Conservation (phyloP, 192 early-diverging fungal species). For the Entomortierella beljakovae region DNA sequence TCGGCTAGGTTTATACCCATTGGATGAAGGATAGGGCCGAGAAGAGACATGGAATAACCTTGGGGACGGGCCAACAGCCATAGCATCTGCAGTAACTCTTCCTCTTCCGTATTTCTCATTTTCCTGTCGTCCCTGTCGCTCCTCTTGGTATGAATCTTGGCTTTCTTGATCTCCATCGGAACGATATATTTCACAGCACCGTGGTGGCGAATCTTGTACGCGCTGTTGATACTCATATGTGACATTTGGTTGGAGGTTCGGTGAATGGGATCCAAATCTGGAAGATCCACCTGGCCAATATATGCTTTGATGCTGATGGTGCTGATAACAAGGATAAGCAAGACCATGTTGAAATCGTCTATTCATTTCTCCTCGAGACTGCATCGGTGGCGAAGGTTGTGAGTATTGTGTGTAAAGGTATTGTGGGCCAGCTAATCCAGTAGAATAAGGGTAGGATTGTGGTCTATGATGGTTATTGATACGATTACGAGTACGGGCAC, state of each 20-base stretch:
- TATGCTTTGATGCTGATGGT: background rate
- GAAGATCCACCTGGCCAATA: background rate
- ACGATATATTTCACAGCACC: background rate
- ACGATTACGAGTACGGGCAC: background rate
- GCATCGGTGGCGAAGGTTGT: background rate
- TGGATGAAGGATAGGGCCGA: constrained; percentile 22
- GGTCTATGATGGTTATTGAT: background rate
- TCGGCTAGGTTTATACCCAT: constrained; percentile 27
- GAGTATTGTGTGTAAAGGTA: background rate
- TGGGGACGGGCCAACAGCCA: background rate
- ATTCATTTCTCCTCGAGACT: background rate
- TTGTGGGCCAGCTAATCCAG: background rate
- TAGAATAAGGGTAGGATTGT: background rate
- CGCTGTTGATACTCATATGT: background rate
- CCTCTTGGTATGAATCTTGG: background rate
- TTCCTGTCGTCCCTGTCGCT: background rate
- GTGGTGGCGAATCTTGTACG: background rate
- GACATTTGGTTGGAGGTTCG: background rate
- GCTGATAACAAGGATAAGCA: background rate
- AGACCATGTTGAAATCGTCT: background rate
- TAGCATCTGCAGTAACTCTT: background rate
- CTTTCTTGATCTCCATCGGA: background rate
- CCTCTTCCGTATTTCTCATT: background rate
- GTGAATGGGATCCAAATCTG: background rate
- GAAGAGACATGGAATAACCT: background rate